phyloP scores from a whole-genome alignment of 768 basidiomycete species.

The Coprinopsis sp. region DNA sequence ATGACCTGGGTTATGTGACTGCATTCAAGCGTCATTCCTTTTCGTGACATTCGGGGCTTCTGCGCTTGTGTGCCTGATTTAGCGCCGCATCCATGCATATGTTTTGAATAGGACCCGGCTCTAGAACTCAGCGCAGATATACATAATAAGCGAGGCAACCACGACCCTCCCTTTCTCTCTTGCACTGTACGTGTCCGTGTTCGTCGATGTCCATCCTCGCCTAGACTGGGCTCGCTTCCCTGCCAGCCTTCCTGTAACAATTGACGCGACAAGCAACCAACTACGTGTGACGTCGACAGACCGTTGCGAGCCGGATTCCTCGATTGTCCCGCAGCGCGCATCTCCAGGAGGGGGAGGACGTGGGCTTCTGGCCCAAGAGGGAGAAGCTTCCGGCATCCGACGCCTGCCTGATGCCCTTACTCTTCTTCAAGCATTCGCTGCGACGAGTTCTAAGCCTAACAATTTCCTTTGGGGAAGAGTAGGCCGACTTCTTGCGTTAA shows the following conservation, averaged over 20 bases:
- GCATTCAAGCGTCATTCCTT: neutral
- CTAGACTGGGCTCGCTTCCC: too few species aligned
- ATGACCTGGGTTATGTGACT: neutral
- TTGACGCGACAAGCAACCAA: too few species aligned
- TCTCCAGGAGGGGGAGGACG: too few species aligned
- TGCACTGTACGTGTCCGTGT: too few species aligned
- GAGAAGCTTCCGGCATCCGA: neutral
- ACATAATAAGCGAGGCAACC: too few species aligned
- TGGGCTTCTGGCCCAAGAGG: neutral
- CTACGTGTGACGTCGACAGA: too few species aligned
- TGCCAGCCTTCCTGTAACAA: too few species aligned
- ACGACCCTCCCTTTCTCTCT: neutral
- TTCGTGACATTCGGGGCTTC: conserved; percentile 2
- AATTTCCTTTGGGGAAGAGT: neutral
- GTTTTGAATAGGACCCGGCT: neutral
- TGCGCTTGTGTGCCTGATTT: neutral
- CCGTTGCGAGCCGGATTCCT: too few species aligned
- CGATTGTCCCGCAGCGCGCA: conserved; percentile 1
- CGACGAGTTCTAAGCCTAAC: neutral
- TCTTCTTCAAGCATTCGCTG: too few species aligned
- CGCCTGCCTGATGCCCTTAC: neutral
- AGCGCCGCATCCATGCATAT: neutral
- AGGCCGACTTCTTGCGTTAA: neutral
- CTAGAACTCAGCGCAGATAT: too few species aligned
- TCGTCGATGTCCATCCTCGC: too few species aligned